phyloP scores from a whole-genome alignment of 192 early-diverging fungal genomes.

The Pilaira anomala region DNA sequence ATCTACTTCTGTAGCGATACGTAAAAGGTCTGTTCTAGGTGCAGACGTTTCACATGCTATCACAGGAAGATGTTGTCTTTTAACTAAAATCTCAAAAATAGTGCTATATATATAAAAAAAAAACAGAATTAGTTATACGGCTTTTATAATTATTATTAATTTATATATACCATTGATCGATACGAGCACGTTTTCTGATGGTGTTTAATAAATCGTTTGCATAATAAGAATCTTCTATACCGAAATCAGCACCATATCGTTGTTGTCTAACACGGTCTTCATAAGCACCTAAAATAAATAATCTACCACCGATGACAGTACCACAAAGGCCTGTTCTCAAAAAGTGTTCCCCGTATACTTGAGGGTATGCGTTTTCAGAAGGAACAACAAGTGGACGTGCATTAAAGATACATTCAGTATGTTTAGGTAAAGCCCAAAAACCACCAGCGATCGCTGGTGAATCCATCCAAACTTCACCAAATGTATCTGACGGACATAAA shows the following conservation, averaged over 20 bases:
- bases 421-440: constrained; percentile 76
- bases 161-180: constrained; percentile 43
- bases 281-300: constrained; percentile 74
- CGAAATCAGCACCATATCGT: constrained; percentile 25
- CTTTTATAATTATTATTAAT: neutral
- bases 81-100: constrained; percentile 62
- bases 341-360: constrained; percentile 62
- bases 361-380: constrained; percentile 44
- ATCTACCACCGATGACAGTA: constrained; percentile 61
- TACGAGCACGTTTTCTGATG: constrained; percentile 16
- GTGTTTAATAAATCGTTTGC: constrained; percentile 37
- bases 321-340: constrained; percentile 77
- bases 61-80: constrained; percentile 74
- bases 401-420: constrained; percentile 71
- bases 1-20: constrained; percentile 54
- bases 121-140: neutral
- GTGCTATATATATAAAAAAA: constrained; percentile 38
- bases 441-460: constrained; percentile 68
- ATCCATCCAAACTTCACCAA: constrained; percentile 87
- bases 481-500: constrained; percentile 65
- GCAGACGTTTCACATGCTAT: constrained; percentile 64
- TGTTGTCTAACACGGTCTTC: constrained; percentile 72
- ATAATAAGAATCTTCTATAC: constrained; percentile 38
- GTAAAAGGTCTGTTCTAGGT: constrained; percentile 44
- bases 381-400: constrained; percentile 58